phyloP scores from a whole-genome alignment of 768 basidiomycete species.

The Naematelia encephala region DNA sequence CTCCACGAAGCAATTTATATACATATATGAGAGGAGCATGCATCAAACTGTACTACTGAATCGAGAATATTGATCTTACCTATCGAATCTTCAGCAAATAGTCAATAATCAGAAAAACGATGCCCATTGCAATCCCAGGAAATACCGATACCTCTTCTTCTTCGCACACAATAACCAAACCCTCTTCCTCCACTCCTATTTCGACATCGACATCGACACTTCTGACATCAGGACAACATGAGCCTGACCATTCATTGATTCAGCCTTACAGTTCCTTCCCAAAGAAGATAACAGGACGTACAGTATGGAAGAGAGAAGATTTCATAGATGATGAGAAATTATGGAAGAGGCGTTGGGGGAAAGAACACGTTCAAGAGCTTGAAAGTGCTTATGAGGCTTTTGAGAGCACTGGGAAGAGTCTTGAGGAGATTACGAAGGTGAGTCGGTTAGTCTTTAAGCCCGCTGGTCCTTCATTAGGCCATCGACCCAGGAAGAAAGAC shows the following conservation, averaged over 20 bases:
- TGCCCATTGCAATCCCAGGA: too few relatives aligned
- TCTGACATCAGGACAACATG: conserved; percentile 40
- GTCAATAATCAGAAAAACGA: too few relatives aligned
- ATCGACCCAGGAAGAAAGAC: too few relatives aligned
- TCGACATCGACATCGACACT: background rate
- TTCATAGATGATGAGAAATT: conserved; percentile 26
- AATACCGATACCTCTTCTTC: too few relatives aligned
- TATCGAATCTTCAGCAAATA: too few relatives aligned
- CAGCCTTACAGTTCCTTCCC: conserved; percentile 40
- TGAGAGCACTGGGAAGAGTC: conserved; percentile 17
- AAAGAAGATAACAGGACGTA: conserved; percentile 33
- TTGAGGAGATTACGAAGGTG: conserved; percentile 37
- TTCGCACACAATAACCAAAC: too few relatives aligned
- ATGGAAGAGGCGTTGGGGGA: conserved; percentile 38
- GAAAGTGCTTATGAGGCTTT: conserved; percentile 35
- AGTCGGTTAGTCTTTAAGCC: conserved; percentile 3
- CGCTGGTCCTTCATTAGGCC: background rate
- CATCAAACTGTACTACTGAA: too few relatives aligned
- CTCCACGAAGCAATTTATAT: too few relatives aligned
- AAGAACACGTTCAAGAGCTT: conserved; percentile 37
- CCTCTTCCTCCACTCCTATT: background rate
- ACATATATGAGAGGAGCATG: too few relatives aligned
- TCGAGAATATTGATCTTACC: too few relatives aligned
- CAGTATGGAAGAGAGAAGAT: conserved; percentile 45
- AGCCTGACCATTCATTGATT: conserved; percentile 28